Evolutionary conservation across 169 alveolate species (phyloP).

Genomic region (Besnoitia besnoiti): DNA sequence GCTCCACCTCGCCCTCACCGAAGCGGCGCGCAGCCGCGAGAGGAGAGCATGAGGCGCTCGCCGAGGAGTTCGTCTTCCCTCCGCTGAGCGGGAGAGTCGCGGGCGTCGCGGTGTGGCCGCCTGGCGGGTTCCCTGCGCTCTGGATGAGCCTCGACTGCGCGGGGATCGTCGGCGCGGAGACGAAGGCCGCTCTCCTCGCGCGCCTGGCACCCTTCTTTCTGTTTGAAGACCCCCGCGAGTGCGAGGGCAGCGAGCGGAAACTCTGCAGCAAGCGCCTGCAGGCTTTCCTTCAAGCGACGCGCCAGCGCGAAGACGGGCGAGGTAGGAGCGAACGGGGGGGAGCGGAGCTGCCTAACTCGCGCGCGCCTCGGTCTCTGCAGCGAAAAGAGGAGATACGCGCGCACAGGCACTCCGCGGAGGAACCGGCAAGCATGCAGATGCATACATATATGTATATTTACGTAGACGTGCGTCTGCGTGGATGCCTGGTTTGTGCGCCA

Average conservation of each 20-base stretch:
- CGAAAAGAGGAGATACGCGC: no score
- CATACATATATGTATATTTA: no score
- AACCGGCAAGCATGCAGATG: no score
- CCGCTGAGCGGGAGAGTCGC: not conserved
- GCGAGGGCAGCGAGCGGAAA: not conserved
- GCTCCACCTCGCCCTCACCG: no score
- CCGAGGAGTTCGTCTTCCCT: not conserved
- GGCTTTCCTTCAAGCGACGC: not conserved
- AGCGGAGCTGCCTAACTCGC: no score
- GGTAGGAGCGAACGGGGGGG: no score
- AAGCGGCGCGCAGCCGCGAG: no score
- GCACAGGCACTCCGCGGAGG: no score
- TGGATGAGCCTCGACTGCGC: slow-evolving; percentile 40
- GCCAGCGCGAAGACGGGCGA: not conserved
- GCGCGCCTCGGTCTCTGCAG: not conserved
- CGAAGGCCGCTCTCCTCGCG: not conserved
- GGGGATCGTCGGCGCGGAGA: slow-evolving; percentile 1
- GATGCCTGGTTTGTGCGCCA: no score
- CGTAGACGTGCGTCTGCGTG: no score
- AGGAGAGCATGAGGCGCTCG: not conserved
- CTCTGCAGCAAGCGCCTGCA: not conserved
- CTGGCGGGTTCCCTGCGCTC: not conserved
- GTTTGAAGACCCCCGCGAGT: not conserved
- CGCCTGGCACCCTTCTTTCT: slow-evolving; percentile 5
- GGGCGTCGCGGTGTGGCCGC: slow-evolving; percentile 28